Percentiles rank a stretch among this genome's conserved stretches.
Evolutionary conservation across 331 rosid species (phyloP).

Genomic region (Arachis monticola): DNA sequence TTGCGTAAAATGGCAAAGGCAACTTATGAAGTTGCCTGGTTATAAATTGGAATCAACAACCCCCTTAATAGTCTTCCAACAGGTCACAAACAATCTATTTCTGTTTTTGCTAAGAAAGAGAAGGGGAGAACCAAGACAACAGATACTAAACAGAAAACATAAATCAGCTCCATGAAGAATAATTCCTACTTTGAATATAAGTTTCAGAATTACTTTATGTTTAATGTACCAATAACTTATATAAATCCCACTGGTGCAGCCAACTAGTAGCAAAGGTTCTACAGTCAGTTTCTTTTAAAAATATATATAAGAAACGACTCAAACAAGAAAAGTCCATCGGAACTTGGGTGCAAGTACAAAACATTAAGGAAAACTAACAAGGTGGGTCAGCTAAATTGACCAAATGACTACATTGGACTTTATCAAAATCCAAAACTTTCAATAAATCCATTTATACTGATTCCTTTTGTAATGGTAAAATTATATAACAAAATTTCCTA

Average conservation of each 20-base stretch:
- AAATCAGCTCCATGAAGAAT: background rate
- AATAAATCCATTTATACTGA: constrained; percentile 20
- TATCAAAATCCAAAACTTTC: constrained; percentile 11
- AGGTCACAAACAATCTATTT: constrained; percentile 10
- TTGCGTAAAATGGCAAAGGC: constrained; percentile 15
- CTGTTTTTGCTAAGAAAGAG: background rate
- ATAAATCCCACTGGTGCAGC: constrained; percentile 31
- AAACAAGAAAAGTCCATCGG: constrained; percentile 27
- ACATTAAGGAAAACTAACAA: constrained; percentile 25
- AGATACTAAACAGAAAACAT: background rate
- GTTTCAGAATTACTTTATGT: constrained; percentile 4
- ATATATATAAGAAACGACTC: background rate
- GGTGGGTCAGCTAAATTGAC: constrained; percentile 8
- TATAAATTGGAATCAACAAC: constrained; percentile 15
- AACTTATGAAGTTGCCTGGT: background rate
- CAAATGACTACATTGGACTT: constrained; percentile 6
- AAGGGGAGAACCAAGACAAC: background rate
- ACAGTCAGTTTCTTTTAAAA: background rate
- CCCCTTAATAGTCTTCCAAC: background rate
- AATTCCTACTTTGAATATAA: background rate
- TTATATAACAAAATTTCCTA: background rate
- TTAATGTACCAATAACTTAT: constrained; percentile 10
- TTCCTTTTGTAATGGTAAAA: background rate
- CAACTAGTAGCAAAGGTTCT: background rate
- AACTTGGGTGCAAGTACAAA: background rate